phyloP scores from a whole-genome alignment of 352 stramenopile species.

The Pythium dissotocum region DNA sequence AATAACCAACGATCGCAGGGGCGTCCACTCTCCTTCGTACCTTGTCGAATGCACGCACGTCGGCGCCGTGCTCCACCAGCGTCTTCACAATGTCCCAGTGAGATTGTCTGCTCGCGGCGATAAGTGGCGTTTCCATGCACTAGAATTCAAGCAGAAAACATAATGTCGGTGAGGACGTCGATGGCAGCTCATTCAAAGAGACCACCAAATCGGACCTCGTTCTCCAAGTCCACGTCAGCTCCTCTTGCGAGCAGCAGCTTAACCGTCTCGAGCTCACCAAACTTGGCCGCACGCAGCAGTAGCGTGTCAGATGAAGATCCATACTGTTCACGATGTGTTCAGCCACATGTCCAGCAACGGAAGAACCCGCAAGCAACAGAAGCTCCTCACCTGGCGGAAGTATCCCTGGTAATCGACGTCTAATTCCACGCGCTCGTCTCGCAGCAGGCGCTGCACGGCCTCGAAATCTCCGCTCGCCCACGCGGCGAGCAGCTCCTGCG shows the following conservation, averaged over 20 bases:
- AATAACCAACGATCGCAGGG: not conserved
- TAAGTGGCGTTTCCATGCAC: slow-evolving; percentile 2
- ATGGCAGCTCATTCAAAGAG: slow-evolving; percentile 4
- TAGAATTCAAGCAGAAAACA: not conserved
- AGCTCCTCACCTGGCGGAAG: slow-evolving; percentile 2
- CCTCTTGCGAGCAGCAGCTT: not conserved
- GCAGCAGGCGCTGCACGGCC: slow-evolving; percentile 7
- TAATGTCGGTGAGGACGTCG: not conserved
- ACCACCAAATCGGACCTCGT: slow-evolving; percentile 2
- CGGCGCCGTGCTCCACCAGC: slow-evolving; percentile 6
- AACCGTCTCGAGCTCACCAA: not conserved
- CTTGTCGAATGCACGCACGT: slow-evolving; percentile 15
- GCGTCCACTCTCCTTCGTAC: slow-evolving; percentile 7
- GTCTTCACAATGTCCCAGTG: not conserved
- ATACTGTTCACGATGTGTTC: not conserved
- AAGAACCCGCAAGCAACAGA: not conserved
- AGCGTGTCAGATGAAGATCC: not conserved
- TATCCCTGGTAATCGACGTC: slow-evolving; percentile 12
- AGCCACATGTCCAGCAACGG: not conserved
- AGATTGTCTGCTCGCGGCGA: not conserved
- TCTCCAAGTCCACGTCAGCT: not conserved
- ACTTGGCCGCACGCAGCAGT: not conserved
- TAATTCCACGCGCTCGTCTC: slow-evolving; percentile 8
- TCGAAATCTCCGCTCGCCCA: slow-evolving; percentile 6
- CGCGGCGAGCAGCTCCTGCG: slow-evolving; percentile 5